phyloP scores from a whole-genome alignment of 345 rosid species.

The Murraya paniculata region DNA sequence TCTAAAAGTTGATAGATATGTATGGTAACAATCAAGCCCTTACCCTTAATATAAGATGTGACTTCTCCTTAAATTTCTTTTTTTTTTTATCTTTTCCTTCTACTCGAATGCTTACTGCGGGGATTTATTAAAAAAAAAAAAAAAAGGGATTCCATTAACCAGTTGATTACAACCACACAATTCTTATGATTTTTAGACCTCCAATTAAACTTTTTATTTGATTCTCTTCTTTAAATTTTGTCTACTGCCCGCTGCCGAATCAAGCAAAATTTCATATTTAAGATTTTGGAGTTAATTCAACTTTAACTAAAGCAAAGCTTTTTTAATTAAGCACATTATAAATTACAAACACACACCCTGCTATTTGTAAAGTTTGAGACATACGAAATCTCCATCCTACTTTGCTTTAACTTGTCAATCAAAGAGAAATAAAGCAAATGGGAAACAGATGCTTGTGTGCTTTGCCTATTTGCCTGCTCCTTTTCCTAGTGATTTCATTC shows the following conservation, averaged over 20 bases:
- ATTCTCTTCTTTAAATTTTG: conserved; percentile 9
- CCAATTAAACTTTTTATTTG: conserved; percentile 7
- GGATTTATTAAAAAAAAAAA: background rate
- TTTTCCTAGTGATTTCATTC: conserved; percentile 10
- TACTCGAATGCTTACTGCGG: background rate
- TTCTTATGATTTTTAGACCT: conserved; percentile 1
- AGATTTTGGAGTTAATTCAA: background rate
- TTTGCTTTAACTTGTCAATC: conserved; percentile 9
- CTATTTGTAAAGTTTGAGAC: conserved; percentile 21
- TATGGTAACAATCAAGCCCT: background rate
- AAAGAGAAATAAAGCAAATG: background rate
- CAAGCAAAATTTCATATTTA: conserved; percentile 10
- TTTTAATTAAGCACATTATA: conserved; percentile 4
- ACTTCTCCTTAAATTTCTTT: background rate
- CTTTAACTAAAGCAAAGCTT: conserved; percentile 11
- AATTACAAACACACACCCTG: background rate
- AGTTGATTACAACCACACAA: conserved; percentile 7
- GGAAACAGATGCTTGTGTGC: background rate
- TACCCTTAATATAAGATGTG: background rate
- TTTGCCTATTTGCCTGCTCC: conserved; percentile 20
- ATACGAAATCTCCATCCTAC: conserved; percentile 8
- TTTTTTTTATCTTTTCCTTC: background rate
- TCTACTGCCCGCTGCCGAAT: background rate
- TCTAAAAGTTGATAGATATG: background rate
- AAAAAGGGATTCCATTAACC: background rate